These are phyloP conservation scores for Scytalidium sp. DNA, from an alignment of 2,329 filamentous ascomycete genomes.

Conservation along the genomic window DNA sequence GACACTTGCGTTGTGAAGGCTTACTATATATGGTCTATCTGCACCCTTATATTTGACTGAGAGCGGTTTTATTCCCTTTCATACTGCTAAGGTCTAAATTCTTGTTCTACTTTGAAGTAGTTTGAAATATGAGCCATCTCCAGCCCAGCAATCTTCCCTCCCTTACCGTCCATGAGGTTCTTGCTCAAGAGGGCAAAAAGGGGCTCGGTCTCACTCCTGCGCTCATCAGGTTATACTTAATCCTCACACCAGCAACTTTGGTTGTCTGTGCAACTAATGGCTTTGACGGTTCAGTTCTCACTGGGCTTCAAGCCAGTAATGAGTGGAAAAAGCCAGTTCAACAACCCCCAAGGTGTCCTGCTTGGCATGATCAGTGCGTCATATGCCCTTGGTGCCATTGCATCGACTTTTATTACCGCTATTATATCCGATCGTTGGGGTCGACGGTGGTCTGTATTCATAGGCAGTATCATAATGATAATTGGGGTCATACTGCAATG, in stretches of 20 bases:
- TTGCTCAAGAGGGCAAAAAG: no score
- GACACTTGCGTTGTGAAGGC: no score
- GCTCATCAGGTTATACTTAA: conserved; percentile 9
- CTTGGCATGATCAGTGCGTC: conserved; percentile 50
- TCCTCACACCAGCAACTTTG: conserved; percentile 20
- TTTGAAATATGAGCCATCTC: no score
- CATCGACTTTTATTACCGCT: conserved; percentile 15
- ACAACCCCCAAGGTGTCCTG: conserved; percentile 30
- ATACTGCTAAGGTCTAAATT: no score
- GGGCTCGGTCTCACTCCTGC: no score
- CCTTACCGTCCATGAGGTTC: no score
- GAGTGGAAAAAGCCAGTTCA: conserved; percentile 22
- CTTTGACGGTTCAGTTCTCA: conserved; percentile 20
- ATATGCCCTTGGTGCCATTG: conserved; percentile 53
- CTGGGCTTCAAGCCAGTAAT: conserved; percentile 19
- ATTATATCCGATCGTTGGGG: conserved; percentile 16
- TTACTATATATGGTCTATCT: no score
- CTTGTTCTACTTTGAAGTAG: no score
- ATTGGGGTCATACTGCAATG: conserved; percentile 39
- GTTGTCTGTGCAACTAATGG: conserved; percentile 18
- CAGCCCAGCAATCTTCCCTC: no score
- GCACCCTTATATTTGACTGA: no score
- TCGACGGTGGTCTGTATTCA: conserved; percentile 7
- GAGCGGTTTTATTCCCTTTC: no score
- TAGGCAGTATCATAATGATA: conserved; percentile 31